phyloP scores from a whole-genome alignment of 1,139 yeast genomes.

The Debaryomyces nepalensis region DNA sequence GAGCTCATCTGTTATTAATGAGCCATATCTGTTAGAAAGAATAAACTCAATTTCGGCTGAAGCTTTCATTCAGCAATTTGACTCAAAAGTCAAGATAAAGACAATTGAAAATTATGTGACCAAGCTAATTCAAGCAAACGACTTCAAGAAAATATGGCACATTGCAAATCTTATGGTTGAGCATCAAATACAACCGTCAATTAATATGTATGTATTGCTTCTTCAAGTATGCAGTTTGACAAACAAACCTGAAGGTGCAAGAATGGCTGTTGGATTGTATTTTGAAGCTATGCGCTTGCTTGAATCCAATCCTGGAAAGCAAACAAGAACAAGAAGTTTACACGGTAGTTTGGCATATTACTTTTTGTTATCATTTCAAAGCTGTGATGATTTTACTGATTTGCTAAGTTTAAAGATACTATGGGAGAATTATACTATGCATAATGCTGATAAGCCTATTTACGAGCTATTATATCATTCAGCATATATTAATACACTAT shows the following conservation, averaged over 20 bases:
- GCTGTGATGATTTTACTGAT: constrained; percentile 23
- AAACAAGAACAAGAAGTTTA: constrained; percentile 17
- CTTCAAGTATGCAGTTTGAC: constrained; percentile 11
- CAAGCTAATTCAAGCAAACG: constrained; percentile 3
- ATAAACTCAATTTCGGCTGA: background rate
- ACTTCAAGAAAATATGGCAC: constrained; percentile 10
- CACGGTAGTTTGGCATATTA: constrained; percentile 15
- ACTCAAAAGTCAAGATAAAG: background rate
- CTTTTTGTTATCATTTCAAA: constrained; percentile 18
- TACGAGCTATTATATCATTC: constrained; percentile 26
- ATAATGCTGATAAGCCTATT: constrained; percentile 11
- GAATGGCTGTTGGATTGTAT: constrained; percentile 18
- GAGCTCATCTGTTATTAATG: background rate
- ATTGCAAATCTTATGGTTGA: constrained; percentile 9
- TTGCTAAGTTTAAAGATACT: constrained; percentile 24
- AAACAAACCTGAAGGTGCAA: constrained; percentile 7
- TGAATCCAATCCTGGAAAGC: constrained; percentile 17
- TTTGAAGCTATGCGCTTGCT: constrained; percentile 19
- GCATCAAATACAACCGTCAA: background rate
- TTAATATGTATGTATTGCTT: constrained; percentile 11
- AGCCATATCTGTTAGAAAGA: background rate
- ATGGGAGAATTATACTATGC: constrained; percentile 24
- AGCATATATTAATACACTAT: constrained; percentile 28
- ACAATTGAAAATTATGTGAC: constrained; percentile 6
- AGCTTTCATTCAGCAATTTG: background rate